Conservation (phyloP, 1,139 yeast species). For the Pichia sp. region DNA sequence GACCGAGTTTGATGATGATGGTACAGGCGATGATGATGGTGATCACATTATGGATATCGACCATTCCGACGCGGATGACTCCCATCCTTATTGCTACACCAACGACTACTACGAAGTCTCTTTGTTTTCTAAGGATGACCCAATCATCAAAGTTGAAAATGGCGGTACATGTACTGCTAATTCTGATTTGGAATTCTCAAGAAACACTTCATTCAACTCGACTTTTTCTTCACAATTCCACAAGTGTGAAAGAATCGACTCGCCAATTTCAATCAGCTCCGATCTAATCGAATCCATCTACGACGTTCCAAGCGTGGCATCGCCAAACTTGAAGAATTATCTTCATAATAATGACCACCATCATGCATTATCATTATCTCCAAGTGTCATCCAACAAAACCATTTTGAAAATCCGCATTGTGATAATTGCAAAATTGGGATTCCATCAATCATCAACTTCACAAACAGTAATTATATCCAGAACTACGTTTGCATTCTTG, state of each 20-base stretch:
- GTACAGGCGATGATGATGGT: neutral
- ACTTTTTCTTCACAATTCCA: neutral
- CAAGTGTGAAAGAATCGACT: neutral
- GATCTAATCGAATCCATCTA: neutral
- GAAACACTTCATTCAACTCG: conserved; percentile 3
- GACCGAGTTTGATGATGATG: neutral
- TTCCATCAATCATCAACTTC: conserved; percentile 4
- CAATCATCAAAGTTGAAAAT: neutral
- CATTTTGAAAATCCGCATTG: neutral
- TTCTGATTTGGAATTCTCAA: neutral
- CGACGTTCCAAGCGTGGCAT: neutral
- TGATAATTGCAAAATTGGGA: conserved; percentile 9
- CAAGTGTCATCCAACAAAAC: too few relatives aligned
- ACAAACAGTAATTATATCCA: conserved; percentile 5
- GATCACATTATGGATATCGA: neutral
- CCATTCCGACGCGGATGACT: neutral
- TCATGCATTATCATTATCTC: too few relatives aligned
- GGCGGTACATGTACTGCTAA: neutral
- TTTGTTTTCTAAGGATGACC: neutral
- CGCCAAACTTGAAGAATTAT: neutral
- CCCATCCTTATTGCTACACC: conserved; percentile 2
- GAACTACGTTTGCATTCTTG: conserved; percentile 10
- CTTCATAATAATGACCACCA: neutral
- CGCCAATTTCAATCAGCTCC: neutral
- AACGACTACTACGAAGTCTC: conserved; percentile 5